Evolutionary conservation across 2,329 filamentous ascomycete species (phyloP), one percentile per base, ranked within the genome.

Genomic region (Aspergillus hiratsukae): DNA sequence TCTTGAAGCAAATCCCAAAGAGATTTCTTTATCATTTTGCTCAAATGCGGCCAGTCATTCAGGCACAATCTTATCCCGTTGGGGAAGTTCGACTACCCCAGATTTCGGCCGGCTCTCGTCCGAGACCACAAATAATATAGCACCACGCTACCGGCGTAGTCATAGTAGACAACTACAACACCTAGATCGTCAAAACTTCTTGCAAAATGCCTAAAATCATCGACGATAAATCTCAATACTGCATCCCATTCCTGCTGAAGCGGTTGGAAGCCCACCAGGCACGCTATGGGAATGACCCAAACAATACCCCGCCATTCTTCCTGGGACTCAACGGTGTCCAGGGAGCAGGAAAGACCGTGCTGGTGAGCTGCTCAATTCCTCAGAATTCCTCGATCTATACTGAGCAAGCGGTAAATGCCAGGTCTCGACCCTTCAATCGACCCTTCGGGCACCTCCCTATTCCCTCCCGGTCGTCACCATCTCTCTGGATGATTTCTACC

Each of bases 251-350:
- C 72, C 88, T 91, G 58, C 80, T 89, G 37, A 76, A 82, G 41
- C 83, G 80, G 48, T 77, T 90, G 55, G 70, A 78, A 57, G 61
- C 71, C 37, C 82, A 87, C 69, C 76, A 76, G 58, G 66, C 71
- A 19, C 75, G 74, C 59, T 69, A 75, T 61, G 65, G 65, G 41
- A 69, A 69, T 56, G 66, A 67, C 54, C 69, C 76, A 52, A 60
- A 63, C 23, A 54, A 55, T 53, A 64, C 68, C 63, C 82, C 81
- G 21, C 91, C 91, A 28, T 89, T 96, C 73, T 85, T 96, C 71
- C 81, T 97, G 60, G 93, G 91, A 49, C 82, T 97, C 66, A 96
- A 95, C 66, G 93, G 92, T 58, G 85, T 96, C 28, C 93, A 97
- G 76, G 93, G 93, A 58, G 88, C 90, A 40, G 93, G 93, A 64